A percentile compares a stretch with the other conserved stretches of the same genome.
phyloP scores from a whole-genome alignment of 2,329 filamentous ascomycete genomes.

The Saccharata proteae region DNA sequence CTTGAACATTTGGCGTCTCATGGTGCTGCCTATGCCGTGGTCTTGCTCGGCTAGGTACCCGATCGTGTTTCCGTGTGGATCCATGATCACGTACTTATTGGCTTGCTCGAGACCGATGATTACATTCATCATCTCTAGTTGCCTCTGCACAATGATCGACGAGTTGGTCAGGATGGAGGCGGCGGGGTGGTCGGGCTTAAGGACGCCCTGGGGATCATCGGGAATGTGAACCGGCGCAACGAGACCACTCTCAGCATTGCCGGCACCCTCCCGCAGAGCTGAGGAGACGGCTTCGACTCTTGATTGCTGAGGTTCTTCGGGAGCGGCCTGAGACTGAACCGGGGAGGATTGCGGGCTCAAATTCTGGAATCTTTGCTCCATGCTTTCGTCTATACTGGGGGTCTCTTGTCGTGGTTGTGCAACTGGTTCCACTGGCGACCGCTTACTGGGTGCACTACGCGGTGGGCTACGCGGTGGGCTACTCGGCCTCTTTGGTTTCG shows the following conservation, averaged over 20 bases:
- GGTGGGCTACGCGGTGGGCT: too few species aligned
- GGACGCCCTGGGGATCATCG: constrained; percentile 46
- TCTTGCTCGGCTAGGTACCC: constrained; percentile 55
- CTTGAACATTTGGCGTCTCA: constrained; percentile 47
- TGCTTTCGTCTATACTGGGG: too few species aligned
- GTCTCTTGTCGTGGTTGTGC: too few species aligned
- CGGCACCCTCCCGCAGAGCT: constrained; percentile 29
- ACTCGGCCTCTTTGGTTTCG: too few species aligned
- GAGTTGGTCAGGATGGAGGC: constrained; percentile 47
- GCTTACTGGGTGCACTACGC: too few species aligned
- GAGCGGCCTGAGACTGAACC: too few species aligned
- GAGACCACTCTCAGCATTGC: constrained; percentile 35
- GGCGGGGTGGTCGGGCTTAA: constrained; percentile 47
- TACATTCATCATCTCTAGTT: constrained; percentile 55
- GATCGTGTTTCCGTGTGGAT: constrained; percentile 49
- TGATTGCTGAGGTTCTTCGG: constrained; percentile 17
- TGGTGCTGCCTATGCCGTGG: constrained; percentile 42
- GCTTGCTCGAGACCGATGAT: constrained; percentile 56
- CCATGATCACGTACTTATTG: constrained; percentile 54
- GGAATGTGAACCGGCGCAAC: constrained; percentile 49
- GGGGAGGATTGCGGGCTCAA: too few species aligned
- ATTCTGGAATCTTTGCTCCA: too few species aligned
- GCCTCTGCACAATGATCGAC: constrained; percentile 48
- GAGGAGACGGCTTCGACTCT: constrained; percentile 31
- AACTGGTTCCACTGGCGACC: too few species aligned